These are phyloP conservation scores for Trametes pubescens DNA, from an alignment of 1,284 basidiomycete species.

Conservation along the genomic window DNA sequence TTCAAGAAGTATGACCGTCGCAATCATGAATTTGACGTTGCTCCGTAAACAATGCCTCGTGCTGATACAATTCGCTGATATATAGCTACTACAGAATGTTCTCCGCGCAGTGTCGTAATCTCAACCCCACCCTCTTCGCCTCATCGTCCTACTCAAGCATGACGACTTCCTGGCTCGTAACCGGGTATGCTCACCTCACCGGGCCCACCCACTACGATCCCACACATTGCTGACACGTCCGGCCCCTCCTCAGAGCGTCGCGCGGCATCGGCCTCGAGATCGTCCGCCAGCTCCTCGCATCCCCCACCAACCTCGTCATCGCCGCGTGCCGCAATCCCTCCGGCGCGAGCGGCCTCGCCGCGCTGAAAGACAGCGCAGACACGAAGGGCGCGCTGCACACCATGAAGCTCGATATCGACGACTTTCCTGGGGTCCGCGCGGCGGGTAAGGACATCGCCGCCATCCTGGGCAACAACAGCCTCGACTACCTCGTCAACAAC, in stretches of 20 bases:
- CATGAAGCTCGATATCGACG: constrained; percentile 41
- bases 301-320: constrained; percentile 43
- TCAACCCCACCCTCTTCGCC: no score
- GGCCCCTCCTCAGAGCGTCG: background rate
- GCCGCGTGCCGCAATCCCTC: constrained; percentile 46
- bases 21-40: no score
- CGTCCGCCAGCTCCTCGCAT: constrained; percentile 40
- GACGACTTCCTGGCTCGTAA: constrained; percentile 8
- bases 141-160: background rate
- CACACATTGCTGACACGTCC: constrained; percentile 14
- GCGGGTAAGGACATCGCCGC: background rate
- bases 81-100: background rate
- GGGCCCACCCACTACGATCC: background rate
- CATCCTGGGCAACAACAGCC: constrained; percentile 31
- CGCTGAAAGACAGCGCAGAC: constrained; percentile 32
- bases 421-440: constrained; percentile 22
- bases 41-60: background rate
- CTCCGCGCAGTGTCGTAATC: no score
- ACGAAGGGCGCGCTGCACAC: constrained; percentile 40
- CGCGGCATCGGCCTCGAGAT: constrained; percentile 43
- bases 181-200: constrained; percentile 10
- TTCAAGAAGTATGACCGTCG: no score
- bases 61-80: background rate
- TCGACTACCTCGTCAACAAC: constrained; percentile 52
- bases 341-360: constrained; percentile 26